Evolutionary conservation across 371 early-diverging fungal genomes (phyloP).

Genomic region (Choanephora cucurbitarum): DNA sequence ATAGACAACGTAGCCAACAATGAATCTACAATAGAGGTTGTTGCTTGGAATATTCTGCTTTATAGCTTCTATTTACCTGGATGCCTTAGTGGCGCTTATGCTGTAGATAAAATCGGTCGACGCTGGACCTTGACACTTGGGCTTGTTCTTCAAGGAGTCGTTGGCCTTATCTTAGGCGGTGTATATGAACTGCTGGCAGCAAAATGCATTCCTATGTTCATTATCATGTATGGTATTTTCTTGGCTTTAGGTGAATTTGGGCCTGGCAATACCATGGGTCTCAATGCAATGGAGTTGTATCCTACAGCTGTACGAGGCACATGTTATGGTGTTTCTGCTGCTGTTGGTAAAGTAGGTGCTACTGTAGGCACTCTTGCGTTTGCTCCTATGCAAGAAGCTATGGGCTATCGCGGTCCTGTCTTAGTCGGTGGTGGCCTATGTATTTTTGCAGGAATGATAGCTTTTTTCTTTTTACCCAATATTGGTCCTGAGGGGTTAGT

Average conservation of each 20-base stretch:
- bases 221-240: conserved; percentile 65
- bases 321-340: conserved; percentile 65
- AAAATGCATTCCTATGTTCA: conserved; percentile 60
- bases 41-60: conserved; percentile 62
- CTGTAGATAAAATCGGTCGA: conserved; percentile 61
- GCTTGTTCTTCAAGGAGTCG: conserved; percentile 51
- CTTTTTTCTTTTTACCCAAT: conserved; percentile 38
- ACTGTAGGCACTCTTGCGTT: conserved; percentile 48
- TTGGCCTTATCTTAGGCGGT: conserved; percentile 64
- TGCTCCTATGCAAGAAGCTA: conserved; percentile 41
- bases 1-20: conserved; percentile 46
- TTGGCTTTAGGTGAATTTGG: conserved; percentile 63
- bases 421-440: conserved; percentile 43
- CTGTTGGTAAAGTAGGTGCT: conserved; percentile 58
- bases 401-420: conserved; percentile 43
- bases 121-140: conserved; percentile 59
- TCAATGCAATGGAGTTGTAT: conserved; percentile 56
- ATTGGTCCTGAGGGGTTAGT: conserved; percentile 47
- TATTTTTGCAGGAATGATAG: conserved; percentile 31
- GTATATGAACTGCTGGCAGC: conserved; percentile 46
- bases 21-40: conserved; percentile 47
- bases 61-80: conserved; percentile 66
- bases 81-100: conserved; percentile 52
- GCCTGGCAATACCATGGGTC: conserved; percentile 58
- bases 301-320: conserved; percentile 68